A percentile compares a stretch with the other conserved stretches of the same genome.
Conservation (phyloP, 306 rosid species). For the Begonia loranthoides region DNA sequence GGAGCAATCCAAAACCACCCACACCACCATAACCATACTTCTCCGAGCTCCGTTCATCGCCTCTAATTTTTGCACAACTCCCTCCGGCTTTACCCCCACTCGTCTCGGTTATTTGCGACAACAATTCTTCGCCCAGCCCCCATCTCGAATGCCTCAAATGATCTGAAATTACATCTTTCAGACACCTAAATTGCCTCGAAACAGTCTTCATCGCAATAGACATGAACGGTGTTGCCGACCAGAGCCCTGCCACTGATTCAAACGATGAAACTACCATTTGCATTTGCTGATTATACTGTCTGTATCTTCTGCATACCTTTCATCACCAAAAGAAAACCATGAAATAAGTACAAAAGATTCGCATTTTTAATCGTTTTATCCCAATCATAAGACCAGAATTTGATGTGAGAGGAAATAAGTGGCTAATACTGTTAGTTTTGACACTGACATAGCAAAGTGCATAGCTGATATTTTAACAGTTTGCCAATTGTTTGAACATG, state of each 20-base stretch:
- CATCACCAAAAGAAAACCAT: background rate
- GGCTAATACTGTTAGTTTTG: too few relatives aligned
- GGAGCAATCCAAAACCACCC: slow-evolving; percentile 27
- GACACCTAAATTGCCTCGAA: slow-evolving; percentile 45
- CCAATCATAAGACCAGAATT: too few relatives aligned
- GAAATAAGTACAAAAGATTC: too few relatives aligned
- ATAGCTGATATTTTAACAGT: too few relatives aligned
- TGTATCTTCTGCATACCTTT: slow-evolving; percentile 65
- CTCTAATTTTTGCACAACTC: slow-evolving; percentile 20
- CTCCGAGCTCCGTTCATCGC: slow-evolving; percentile 47
- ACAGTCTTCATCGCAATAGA: slow-evolving; percentile 53
- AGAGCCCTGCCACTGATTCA: slow-evolving; percentile 74
- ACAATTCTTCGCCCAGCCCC: slow-evolving; percentile 42
- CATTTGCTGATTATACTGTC: slow-evolving; percentile 89
- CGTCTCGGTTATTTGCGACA: slow-evolving; percentile 22
- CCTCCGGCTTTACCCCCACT: slow-evolving; percentile 24
- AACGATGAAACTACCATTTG: slow-evolving; percentile 86
- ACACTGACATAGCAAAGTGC: too few relatives aligned
- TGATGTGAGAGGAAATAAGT: too few relatives aligned
- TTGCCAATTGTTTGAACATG: too few relatives aligned
- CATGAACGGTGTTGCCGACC: slow-evolving; percentile 68
- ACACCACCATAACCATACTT: slow-evolving; percentile 25
- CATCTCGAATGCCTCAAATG: slow-evolving; percentile 36
- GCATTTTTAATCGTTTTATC: too few relatives aligned
- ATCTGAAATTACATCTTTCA: slow-evolving; percentile 48